Percentiles rank a stretch among this genome's conserved stretches.
These are phyloP conservation scores for Hansenula lynferdii DNA, from an alignment of 1,139 yeast genomes.

Conservation along the genomic window DNA sequence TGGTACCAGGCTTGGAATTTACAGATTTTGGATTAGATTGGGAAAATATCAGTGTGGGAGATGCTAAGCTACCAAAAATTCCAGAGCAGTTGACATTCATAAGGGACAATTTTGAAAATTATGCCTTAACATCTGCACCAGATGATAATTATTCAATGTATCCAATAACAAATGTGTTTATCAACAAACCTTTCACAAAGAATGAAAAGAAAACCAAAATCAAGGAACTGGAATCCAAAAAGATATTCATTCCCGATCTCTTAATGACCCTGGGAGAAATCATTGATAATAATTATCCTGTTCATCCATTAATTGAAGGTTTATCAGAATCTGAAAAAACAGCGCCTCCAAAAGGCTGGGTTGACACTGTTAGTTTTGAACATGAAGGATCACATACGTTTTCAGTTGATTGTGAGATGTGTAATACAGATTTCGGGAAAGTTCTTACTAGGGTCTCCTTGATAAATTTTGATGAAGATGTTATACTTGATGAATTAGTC, in stretches of 20 bases:
- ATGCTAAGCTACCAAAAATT: constrained; percentile 13
- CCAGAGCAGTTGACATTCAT: constrained; percentile 35
- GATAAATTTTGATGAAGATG: constrained; percentile 55
- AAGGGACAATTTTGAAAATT: constrained; percentile 32
- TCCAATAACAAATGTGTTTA: constrained; percentile 51
- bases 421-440: constrained; percentile 53
- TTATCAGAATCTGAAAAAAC: constrained; percentile 12
- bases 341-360: constrained; percentile 38
- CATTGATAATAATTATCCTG: constrained; percentile 50
- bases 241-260: constrained; percentile 51
- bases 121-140: constrained; percentile 34
- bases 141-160: constrained; percentile 40
- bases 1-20: constrained; percentile 63
- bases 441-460: constrained; percentile 78
- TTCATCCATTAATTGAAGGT: constrained; percentile 37
- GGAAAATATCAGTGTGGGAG: constrained; percentile 2
- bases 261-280: constrained; percentile 43
- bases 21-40: constrained; percentile 33
- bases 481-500: constrained; percentile 68
- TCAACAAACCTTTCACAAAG: constrained; percentile 50
- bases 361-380: constrained; percentile 47
- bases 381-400: constrained; percentile 59
- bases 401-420: constrained; percentile 95
- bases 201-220: constrained; percentile 41
- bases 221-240: constrained; percentile 30